Conservation (phyloP, 176 grass and related monocot species). For the Neostapfia colusana region DNA sequence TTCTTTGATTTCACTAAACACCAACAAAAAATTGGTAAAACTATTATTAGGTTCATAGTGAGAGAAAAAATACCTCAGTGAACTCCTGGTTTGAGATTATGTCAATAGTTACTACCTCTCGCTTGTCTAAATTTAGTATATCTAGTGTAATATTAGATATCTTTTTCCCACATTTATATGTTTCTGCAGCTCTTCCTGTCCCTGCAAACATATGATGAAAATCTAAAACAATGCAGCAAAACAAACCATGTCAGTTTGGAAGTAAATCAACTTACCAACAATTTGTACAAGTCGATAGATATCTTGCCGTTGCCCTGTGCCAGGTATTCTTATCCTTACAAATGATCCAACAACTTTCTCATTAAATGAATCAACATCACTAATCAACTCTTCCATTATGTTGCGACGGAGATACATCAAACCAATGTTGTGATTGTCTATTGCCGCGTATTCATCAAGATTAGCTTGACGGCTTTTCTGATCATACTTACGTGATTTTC, state of each 20-base stretch:
- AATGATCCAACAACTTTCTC: slow-evolving; percentile 90
- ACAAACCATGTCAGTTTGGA: slow-evolving; percentile 22
- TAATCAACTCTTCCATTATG: slow-evolving; percentile 89
- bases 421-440: slow-evolving; percentile 92
- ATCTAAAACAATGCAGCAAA: slow-evolving; percentile 37
- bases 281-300: slow-evolving; percentile 94
- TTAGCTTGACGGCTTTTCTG: slow-evolving; percentile 58
- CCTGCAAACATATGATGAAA: slow-evolving; percentile 56
- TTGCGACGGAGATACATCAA: slow-evolving; percentile 90
- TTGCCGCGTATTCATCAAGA: slow-evolving; percentile 89
- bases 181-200: slow-evolving; percentile 65
- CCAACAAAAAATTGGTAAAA: background rate
- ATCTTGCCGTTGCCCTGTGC: slow-evolving; percentile 81
- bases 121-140: slow-evolving; percentile 98
- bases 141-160: slow-evolving; percentile 88
- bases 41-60: background rate
- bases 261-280: slow-evolving; percentile 73
- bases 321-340: slow-evolving; percentile 96
- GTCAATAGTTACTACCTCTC: slow-evolving; percentile 88
- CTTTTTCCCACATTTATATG: slow-evolving; percentile 93
- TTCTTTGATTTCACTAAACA: slow-evolving; percentile 17
- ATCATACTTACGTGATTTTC: slow-evolving; percentile 65
- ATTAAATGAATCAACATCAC: slow-evolving; percentile 61
- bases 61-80: slow-evolving; percentile 71
- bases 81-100: slow-evolving; percentile 99